phyloP scores from a whole-genome alignment of 2,329 filamentous ascomycete species.

The Dactylonectria macrodidyma region DNA sequence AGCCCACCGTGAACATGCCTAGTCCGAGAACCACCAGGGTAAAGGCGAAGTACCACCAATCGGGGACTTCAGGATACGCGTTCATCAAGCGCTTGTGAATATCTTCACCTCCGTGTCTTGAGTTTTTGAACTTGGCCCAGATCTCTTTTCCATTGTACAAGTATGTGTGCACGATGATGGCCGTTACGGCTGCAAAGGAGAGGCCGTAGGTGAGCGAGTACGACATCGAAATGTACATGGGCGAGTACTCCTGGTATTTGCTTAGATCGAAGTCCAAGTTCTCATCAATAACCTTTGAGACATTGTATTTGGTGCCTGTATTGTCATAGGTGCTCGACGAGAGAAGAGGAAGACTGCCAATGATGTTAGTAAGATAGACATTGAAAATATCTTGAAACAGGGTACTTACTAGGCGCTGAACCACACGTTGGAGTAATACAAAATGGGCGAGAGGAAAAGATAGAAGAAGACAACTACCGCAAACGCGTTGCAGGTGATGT shows the following conservation, averaged over 20 bases:
- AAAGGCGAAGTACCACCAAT: slow-evolving; percentile 27
- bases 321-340: slow-evolving; percentile 29
- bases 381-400: not conserved
- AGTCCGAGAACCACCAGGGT: slow-evolving; percentile 16
- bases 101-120: slow-evolving; percentile 25
- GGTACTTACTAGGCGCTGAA: slow-evolving; percentile 27
- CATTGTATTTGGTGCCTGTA: slow-evolving; percentile 19
- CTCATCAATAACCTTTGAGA: slow-evolving; percentile 18
- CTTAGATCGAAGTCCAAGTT: slow-evolving; percentile 24
- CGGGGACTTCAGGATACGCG: slow-evolving; percentile 24
- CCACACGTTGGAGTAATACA: slow-evolving; percentile 32
- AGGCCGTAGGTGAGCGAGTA: slow-evolving; percentile 26
- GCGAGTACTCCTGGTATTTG: slow-evolving; percentile 27
- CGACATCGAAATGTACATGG: slow-evolving; percentile 30
- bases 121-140: slow-evolving; percentile 29
- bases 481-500: slow-evolving; percentile 28
- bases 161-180: slow-evolving; percentile 27
- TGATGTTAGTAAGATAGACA: not conserved
- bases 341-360: slow-evolving; percentile 20
- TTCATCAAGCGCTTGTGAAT: slow-evolving; percentile 30
- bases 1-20: slow-evolving; percentile 29
- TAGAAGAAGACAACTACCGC: slow-evolving; percentile 25
- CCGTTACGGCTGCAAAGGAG: slow-evolving; percentile 24
- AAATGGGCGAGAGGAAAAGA: slow-evolving; percentile 20
- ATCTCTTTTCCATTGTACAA: slow-evolving; percentile 28